Evolutionary conservation across 805 yeast species (phyloP).

Genomic region (Hermanozyma aechmeae): DNA sequence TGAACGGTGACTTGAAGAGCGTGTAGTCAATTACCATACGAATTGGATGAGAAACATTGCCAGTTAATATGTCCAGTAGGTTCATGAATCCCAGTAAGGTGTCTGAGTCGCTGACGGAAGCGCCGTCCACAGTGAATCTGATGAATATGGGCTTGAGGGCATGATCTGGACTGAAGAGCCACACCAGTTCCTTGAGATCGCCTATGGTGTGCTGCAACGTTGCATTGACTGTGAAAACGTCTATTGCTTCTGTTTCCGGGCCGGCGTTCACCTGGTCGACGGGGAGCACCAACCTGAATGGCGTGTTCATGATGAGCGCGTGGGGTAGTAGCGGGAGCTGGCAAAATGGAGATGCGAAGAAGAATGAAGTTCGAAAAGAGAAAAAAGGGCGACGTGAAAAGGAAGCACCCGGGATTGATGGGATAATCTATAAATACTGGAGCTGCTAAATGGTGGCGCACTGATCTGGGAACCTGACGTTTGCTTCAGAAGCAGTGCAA

Average conservation of each 20-base stretch:
- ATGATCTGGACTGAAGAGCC: constrained; percentile 16
- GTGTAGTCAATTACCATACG: constrained; percentile 16
- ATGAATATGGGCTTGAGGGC: constrained; percentile 18
- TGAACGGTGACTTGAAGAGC: constrained; percentile 8
- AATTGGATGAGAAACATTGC: constrained; percentile 2
- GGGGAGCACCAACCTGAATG: constrained; percentile 2
- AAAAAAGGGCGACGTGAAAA: no score
- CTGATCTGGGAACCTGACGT: no score
- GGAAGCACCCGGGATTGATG: no score
- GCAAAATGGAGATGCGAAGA: no score
- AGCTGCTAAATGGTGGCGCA: no score
- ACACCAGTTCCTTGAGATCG: constrained; percentile 19
- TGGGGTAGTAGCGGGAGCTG: neutral
- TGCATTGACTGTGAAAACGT: constrained; percentile 6
- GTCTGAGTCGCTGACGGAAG: constrained; percentile 5
- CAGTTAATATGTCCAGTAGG: constrained; percentile 1
- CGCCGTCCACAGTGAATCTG: constrained; percentile 6
- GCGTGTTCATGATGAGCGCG: constrained; percentile 4
- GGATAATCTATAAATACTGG: no score
- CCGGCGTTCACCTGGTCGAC: constrained; percentile 3
- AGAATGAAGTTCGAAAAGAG: no score
- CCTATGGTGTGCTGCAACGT: constrained; percentile 15
- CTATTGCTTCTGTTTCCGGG: no score
- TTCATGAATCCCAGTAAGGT: constrained; percentile 8
- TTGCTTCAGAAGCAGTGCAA: no score